These are phyloP conservation scores for Coemansia sp. DNA, from an alignment of 192 early-diverging fungal genomes.

Conservation along the genomic window DNA sequence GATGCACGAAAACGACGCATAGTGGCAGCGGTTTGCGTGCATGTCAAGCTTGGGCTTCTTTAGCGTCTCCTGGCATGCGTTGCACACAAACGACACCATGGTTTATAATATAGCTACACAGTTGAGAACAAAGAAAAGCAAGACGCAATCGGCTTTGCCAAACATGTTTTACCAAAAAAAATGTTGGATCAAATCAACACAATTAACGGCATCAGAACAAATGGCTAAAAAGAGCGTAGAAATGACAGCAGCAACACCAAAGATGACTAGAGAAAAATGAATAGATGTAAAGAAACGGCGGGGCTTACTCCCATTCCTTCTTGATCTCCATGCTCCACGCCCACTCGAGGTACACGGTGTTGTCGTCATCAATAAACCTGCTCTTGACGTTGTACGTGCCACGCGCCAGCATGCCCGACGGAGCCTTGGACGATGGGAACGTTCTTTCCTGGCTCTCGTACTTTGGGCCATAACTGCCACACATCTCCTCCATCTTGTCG, in stretches of 20 bases:
- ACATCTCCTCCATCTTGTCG: constrained; percentile 94
- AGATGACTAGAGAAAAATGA: not conserved
- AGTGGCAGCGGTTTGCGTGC: constrained; percentile 77
- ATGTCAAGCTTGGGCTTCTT: constrained; percentile 92
- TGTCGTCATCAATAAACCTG: constrained; percentile 95
- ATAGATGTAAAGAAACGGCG: constrained; percentile 7
- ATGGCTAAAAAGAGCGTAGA: not conserved
- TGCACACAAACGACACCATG: constrained; percentile 70
- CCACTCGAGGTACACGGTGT: constrained; percentile 77
- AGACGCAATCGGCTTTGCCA: not conserved
- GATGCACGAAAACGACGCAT: constrained; percentile 86
- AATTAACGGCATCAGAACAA: too few relatives aligned
- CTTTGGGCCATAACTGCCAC: constrained; percentile 91
- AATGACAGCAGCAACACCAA: constrained; percentile 6
- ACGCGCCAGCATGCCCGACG: constrained; percentile 86
- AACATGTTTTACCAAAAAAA: too few relatives aligned
- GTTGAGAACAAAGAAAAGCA: constrained; percentile 7
- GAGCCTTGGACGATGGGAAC: constrained; percentile 86
- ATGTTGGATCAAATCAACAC: too few relatives aligned
- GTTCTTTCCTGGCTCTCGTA: constrained; percentile 73
- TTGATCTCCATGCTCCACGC: constrained; percentile 85
- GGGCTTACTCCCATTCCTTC: constrained; percentile 73
- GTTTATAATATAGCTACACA: not conserved
- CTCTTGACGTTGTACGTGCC: constrained; percentile 89
- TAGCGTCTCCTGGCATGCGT: constrained; percentile 77